Conservation (phyloP, 176 grass and related monocot species). For the Juncus effusus region DNA sequence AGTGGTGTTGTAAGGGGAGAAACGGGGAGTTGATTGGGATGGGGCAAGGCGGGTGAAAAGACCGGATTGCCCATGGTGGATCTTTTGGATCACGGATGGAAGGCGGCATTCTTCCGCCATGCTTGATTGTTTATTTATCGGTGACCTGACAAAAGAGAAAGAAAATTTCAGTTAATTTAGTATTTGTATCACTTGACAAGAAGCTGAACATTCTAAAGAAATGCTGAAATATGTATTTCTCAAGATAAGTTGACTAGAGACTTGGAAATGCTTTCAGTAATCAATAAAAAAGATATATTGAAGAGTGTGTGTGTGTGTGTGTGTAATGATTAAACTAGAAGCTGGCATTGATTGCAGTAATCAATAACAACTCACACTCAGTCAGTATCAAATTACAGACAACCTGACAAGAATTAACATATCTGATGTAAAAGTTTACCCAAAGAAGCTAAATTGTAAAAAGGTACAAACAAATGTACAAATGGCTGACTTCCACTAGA, state of each 20-base stretch:
- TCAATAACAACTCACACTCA: too few relatives aligned
- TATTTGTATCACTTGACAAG: too few relatives aligned
- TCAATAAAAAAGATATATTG: too few relatives aligned
- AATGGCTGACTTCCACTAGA: not conserved
- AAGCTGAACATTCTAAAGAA: too few relatives aligned
- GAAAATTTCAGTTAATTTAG: not conserved
- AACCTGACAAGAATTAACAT: not conserved
- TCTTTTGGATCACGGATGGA: slow-evolving; percentile 35
- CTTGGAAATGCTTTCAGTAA: too few relatives aligned
- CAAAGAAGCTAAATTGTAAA: not conserved
- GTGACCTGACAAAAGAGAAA: not conserved
- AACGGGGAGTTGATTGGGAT: slow-evolving; percentile 20
- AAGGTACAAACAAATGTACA: not conserved
- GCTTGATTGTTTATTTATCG: not conserved
- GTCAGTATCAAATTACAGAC: too few relatives aligned
- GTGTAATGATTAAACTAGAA: too few relatives aligned
- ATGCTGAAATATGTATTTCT: too few relatives aligned
- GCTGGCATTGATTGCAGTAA: too few relatives aligned
- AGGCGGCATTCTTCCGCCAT: slow-evolving; percentile 31
- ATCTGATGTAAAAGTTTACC: not conserved
- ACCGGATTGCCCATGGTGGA: slow-evolving; percentile 39
- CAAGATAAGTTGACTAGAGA: too few relatives aligned
- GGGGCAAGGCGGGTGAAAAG: slow-evolving; percentile 36
- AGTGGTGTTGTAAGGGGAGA: slow-evolving; percentile 27
- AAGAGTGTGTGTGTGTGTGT: too few relatives aligned